Evolutionary conservation across 2,329 filamentous ascomycete species (phyloP), one percentile per base, ranked within the genome.

Genomic region (Aaosphaeria pasadenensis): DNA sequence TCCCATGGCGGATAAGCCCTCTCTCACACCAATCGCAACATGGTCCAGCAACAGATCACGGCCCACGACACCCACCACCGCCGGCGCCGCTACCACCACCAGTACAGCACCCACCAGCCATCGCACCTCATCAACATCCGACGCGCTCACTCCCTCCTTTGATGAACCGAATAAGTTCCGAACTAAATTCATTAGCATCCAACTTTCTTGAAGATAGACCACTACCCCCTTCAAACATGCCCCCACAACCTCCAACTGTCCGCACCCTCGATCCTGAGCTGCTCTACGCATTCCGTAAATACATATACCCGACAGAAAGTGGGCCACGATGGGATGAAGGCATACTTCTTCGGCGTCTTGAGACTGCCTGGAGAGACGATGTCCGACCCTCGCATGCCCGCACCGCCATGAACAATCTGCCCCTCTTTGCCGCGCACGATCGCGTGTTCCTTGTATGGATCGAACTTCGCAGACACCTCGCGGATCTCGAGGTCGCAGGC

Each of bases 391-490:
- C 55, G 9, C 58, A 63, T 43, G 54, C 60, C 35, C 49, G 62
- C 11, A 61, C 56, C 44, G 58, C 62, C 42, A 36, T 62, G 6
- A 57, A 61, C 6, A 60, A 66, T 44, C 54, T 64, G 31, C 50
- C 58, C 5, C 55, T 57, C 3, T 69, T 69, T 47, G 59, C 64
- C 33, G 66, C 63, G 5, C 52, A 61, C 43, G 66, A 69, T 45
- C 58, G 64, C 29, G 64, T 63, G 6, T 61, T 69, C 39, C 47
- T 69, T 28, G 66, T 63, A 9, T 69, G 66, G 66, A 60, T 69
- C 36, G 66, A 69, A 43, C 53, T 69, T 11, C 61, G 59, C 45
- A 53, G 65, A 38, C 65, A 69, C 44, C 47, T 69, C 32, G 62
- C 64, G 46, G 65, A 66, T 33, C 60, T 69, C 32, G 58, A 64